Percentiles rank a stretch among this genome's conserved stretches.
Conservation (phyloP, 2,329 filamentous ascomycete species). For the Ophiocordyceps robertsii region DNA sequence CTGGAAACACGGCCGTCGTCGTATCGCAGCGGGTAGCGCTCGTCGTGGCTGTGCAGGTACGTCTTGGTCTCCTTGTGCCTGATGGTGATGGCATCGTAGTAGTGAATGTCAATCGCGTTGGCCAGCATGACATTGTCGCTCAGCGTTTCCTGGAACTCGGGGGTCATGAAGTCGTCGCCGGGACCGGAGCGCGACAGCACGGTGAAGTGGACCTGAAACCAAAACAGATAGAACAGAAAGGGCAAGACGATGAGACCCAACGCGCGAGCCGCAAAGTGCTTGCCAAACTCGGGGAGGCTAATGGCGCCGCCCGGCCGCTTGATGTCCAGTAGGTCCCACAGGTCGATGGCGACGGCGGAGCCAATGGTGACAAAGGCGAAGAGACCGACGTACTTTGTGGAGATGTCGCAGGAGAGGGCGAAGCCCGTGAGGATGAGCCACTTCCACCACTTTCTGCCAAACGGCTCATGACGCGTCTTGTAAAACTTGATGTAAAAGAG, state of each 20-base stretch:
- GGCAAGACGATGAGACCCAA: slow-evolving; percentile 79
- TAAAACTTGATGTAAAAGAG: slow-evolving; percentile 96
- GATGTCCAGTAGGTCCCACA: slow-evolving; percentile 89
- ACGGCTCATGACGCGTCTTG: slow-evolving; percentile 80
- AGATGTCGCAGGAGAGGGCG: slow-evolving; percentile 91
- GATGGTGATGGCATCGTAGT: slow-evolving; percentile 77
- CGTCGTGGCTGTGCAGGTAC: slow-evolving; percentile 86
- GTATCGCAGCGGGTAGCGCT: slow-evolving; percentile 84
- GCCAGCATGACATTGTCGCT: slow-evolving; percentile 89
- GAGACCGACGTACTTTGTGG: slow-evolving; percentile 91
- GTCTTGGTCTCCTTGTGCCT: slow-evolving; percentile 96
- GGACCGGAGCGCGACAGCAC: slow-evolving; percentile 81
- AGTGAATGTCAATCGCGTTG: slow-evolving; percentile 75
- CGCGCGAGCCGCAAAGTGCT: slow-evolving; percentile 82
- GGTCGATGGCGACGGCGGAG: slow-evolving; percentile 81
- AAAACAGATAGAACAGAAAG: slow-evolving; percentile 97
- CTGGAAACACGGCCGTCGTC: slow-evolving; percentile 95
- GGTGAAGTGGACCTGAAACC: slow-evolving; percentile 98
- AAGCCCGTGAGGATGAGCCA: slow-evolving; percentile 95
- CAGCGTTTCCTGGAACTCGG: slow-evolving; percentile 93
- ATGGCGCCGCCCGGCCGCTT: slow-evolving; percentile 75
- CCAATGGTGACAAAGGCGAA: slow-evolving; percentile 98
- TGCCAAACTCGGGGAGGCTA: slow-evolving; percentile 63
- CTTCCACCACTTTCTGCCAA: slow-evolving; percentile 98
- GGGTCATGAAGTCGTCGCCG: slow-evolving; percentile 97